These are phyloP conservation scores for Balamuthia mandrillaris DNA, from an alignment of 208 protist species.

Conservation along the genomic window DNA sequence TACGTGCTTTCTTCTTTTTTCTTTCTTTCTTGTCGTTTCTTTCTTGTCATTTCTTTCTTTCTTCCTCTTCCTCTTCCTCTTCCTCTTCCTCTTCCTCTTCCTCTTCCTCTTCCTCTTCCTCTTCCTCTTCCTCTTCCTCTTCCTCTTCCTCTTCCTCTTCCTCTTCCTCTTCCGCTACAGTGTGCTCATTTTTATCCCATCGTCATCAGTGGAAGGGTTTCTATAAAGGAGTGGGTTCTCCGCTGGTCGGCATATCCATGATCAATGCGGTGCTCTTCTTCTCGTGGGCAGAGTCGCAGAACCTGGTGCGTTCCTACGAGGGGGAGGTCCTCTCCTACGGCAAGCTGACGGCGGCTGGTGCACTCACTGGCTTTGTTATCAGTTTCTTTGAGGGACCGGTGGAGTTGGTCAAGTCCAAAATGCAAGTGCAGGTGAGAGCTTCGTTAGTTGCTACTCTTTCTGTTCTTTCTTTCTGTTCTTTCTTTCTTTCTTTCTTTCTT, in stretches of 20 bases:
- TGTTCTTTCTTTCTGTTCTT: too few species aligned
- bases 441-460: too few species aligned
- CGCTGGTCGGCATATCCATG: slow-evolving; percentile 58
- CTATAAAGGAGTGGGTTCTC: slow-evolving; percentile 56
- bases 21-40: background rate
- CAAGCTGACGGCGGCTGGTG: background rate
- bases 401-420: slow-evolving; percentile 33
- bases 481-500: too few species aligned
- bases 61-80: background rate
- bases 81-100: background rate
- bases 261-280: slow-evolving; percentile 65
- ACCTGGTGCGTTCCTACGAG: background rate
- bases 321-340: background rate
- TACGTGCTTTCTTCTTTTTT: background rate
- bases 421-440: slow-evolving; percentile 25
- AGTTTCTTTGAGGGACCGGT: slow-evolving; percentile 23
- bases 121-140: background rate
- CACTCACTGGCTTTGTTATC: background rate
- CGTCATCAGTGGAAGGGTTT: background rate
- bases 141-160: background rate
- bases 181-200: background rate
- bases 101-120: background rate
- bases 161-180: background rate
- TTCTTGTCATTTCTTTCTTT: background rate
- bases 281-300: slow-evolving; percentile 39